Conservation (phyloP, 2,329 filamentous ascomycete genomes). For the Plenodomus tracheiphilus region DNA sequence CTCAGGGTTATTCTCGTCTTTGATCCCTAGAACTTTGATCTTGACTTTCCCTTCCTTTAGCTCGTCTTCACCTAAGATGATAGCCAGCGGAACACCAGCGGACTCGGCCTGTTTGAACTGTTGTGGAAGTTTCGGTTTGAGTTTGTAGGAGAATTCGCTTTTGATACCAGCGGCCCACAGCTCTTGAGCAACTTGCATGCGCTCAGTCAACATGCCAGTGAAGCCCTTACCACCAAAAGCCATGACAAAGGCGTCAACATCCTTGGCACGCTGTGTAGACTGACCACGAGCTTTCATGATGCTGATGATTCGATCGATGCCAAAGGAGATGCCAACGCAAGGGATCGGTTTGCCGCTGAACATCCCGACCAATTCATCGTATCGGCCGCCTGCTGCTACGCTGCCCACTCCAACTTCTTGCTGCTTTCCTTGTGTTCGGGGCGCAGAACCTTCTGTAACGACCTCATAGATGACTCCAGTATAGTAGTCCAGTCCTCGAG, state of each 20-base stretch:
- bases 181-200: constrained; percentile 75
- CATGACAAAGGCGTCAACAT: constrained; percentile 93
- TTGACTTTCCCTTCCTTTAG: constrained; percentile 80
- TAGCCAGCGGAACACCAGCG: constrained; percentile 77
- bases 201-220: constrained; percentile 77
- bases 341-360: constrained; percentile 88
- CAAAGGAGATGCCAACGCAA: constrained; percentile 91
- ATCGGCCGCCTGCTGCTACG: constrained; percentile 86
- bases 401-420: constrained; percentile 74
- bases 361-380: constrained; percentile 93
- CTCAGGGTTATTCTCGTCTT: constrained; percentile 77
- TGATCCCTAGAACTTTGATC: constrained; percentile 81
- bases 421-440: constrained; percentile 44
- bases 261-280: constrained; percentile 65
- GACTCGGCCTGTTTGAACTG: constrained; percentile 91
- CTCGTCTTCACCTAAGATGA: constrained; percentile 92
- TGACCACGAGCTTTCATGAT: constrained; percentile 80
- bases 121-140: constrained; percentile 82
- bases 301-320: constrained; percentile 92
- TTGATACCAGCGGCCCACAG: constrained; percentile 90
- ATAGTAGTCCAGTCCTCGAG: constrained; percentile 90
- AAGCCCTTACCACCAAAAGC: constrained; percentile 88
- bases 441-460: constrained; percentile 76
- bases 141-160: constrained; percentile 87
- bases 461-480: constrained; percentile 91